Evolutionary conservation across 345 rosid species (phyloP).

Genomic region (Kandelia obovata): DNA sequence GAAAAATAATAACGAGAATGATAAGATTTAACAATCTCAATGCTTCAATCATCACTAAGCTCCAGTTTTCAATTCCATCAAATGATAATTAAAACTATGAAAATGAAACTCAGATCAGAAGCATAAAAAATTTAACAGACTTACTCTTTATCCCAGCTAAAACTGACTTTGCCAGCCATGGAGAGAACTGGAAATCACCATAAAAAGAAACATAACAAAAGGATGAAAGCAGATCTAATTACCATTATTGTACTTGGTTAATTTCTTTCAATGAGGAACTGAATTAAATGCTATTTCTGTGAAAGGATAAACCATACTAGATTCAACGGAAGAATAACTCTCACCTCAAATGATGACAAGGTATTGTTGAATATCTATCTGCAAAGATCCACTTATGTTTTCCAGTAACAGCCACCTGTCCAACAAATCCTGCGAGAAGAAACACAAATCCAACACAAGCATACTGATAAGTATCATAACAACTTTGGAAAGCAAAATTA

Average conservation of each 20-base stretch:
- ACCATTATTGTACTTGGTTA: background rate
- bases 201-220: background rate
- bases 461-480: background rate
- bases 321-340: too few relatives aligned
- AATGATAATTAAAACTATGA: background rate
- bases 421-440: conserved; percentile 66
- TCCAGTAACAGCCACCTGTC: conserved; percentile 81
- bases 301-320: background rate
- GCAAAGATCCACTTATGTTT: conserved; percentile 69
- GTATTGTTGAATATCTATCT: conserved; percentile 42
- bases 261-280: too few relatives aligned
- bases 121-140: conserved; percentile 11
- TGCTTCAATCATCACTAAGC: background rate
- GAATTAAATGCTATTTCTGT: background rate
- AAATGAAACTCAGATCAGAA: background rate
- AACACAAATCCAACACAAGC: conserved; percentile 1
- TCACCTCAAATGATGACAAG: conserved; percentile 60
- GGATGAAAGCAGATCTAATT: background rate
- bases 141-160: conserved; percentile 79
- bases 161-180: conserved; percentile 80
- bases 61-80: background rate
- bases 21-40: background rate
- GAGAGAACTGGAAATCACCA: conserved; percentile 50
- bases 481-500: background rate
- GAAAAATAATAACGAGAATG: background rate